Conservation (phyloP, 768 basidiomycete genomes). For the Hebeloma cylindrosporum region DNA sequence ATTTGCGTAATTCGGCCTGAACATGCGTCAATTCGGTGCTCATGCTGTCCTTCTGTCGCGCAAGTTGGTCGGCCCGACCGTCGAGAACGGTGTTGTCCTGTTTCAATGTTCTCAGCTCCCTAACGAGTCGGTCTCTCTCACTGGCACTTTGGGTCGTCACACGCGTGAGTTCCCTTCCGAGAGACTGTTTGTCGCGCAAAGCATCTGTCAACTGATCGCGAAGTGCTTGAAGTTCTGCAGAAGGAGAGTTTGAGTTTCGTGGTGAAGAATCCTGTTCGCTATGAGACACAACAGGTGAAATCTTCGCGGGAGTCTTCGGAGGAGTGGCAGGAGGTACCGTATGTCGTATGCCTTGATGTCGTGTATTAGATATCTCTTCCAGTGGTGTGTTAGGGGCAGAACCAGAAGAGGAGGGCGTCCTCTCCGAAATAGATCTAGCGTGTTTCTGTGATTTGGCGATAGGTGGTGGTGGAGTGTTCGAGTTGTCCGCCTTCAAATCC, state of each 20-base stretch:
- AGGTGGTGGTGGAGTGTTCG: not conserved
- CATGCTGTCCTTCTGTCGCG: not conserved
- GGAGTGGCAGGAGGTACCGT: no score
- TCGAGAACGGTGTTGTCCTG: not conserved
- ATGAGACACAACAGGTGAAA: not conserved
- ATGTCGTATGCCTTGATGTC: no score
- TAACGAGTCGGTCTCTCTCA: conserved; percentile 3
- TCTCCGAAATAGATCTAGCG: no score
- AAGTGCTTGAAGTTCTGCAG: conserved; percentile 3
- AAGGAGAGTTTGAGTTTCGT: not conserved
- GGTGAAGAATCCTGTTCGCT: not conserved
- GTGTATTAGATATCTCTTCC: no score
- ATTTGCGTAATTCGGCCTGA: not conserved
- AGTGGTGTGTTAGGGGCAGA: no score
- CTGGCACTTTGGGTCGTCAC: conserved; percentile 2
- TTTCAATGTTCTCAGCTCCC: not conserved
- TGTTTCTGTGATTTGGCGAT: not conserved
- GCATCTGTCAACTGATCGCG: conserved; percentile 7
- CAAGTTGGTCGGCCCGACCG: not conserved
- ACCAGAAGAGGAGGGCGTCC: no score
- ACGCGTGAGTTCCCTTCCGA: not conserved
- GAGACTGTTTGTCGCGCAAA: conserved; percentile 2
- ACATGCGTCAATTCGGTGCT: not conserved
- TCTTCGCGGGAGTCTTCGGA: not conserved
- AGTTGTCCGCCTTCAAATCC: not conserved